Conservation (phyloP, 2,329 filamentous ascomycete genomes). For the Epichloe elymi region DNA sequence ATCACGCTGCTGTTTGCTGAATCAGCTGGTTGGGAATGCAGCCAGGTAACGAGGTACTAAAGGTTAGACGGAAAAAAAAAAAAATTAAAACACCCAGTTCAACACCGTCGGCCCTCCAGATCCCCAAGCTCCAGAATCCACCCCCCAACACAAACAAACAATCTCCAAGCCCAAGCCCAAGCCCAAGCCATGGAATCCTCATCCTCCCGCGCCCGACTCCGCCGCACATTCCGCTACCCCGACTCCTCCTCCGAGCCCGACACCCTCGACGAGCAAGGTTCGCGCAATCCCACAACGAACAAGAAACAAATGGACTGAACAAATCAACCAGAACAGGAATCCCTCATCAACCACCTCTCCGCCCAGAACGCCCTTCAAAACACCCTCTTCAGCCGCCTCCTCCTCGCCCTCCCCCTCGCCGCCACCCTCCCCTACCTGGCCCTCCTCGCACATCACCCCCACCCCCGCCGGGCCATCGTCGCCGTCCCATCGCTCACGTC, state of each 20-base stretch:
- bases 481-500: conserved; percentile 48
- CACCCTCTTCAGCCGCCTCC: conserved; percentile 41
- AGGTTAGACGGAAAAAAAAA: no score
- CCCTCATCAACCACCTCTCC: conserved; percentile 42
- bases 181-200: conserved; percentile 6
- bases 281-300: neutral
- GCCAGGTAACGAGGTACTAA: neutral
- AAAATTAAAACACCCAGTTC: no score
- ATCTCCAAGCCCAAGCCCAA: no score
- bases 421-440: conserved; percentile 40
- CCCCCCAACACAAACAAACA: neutral
- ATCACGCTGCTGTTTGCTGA: conserved; percentile 5
- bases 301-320: no score
- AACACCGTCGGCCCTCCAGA: conserved; percentile 30
- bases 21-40: neutral
- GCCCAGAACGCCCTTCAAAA: conserved; percentile 44
- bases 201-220: conserved; percentile 43
- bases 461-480: conserved; percentile 23
- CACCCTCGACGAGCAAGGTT: conserved; percentile 65
- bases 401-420: conserved; percentile 47
- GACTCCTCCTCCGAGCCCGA: conserved; percentile 42
- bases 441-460: conserved; percentile 17
- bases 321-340: conserved; percentile 38
- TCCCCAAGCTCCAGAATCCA: conserved; percentile 14
- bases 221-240: conserved; percentile 68